Evolutionary conservation across 352 stramenopile genomes (phyloP), one percentile per base, ranked within the genome.

Genomic region (Phytophthora litchii): DNA sequence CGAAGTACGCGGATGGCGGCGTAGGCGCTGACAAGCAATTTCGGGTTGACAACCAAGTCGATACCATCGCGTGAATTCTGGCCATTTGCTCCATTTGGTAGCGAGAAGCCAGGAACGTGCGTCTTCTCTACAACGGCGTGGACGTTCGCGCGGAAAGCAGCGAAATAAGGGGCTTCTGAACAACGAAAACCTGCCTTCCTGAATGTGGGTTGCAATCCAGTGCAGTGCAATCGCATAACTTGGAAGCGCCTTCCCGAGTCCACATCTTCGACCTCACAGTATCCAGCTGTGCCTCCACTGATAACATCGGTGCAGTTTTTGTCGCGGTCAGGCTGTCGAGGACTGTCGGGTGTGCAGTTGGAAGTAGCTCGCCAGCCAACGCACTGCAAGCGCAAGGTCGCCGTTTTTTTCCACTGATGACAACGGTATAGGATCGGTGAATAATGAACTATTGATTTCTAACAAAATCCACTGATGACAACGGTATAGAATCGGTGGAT

Each of bases 31-130:
- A 58, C 55, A 4, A 83, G 42, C 37, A 78, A 20, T 35, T 74
- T 72, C 0, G 69, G 70, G 50, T 83, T 76, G 8, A 78, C 59
- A n/a, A 77, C 58, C 51, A 81, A 74, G 32, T 73, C 48, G 34
- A 86, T 80, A 0, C 70, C 73, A 21, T 66, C 49, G 0, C 55
- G 53, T 2, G 45, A 8, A n/a, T 35, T n/a, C 7, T 47, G 32
- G 4, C 17, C 21, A 4, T 36, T 16, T 14, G 13, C 40, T 2
- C 20, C 34, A 11, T 66, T 54, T 19, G 41, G 17, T 20, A 65
- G 31, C 7, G 25, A 40, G 25, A 54, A 65, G 6, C 47, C 47
- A 35, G 41, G 20, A 12, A 17, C 19, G 0, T 32, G 29, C 11
- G 45, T 8, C 17, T 58, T 54, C n/a, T 56, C 13, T 1, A 51